Evolutionary conservation across 257 asterid species (phyloP).

Genomic region (Sherardia arvensis): DNA sequence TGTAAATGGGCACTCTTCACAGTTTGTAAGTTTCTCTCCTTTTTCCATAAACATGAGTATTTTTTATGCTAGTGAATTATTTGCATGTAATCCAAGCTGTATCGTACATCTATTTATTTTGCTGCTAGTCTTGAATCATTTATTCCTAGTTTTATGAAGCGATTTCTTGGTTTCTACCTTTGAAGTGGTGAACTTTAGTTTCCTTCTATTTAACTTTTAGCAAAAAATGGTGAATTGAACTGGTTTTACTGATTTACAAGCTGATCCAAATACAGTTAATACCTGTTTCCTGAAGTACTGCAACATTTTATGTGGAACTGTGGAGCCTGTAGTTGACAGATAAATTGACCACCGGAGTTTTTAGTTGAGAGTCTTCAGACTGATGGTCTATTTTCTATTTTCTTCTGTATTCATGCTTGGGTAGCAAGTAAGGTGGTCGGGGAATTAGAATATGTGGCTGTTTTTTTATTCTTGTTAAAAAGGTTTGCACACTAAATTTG

Average conservation of each 20-base stretch:
- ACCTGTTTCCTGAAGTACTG: neutral
- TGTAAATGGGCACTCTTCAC: neutral
- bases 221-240: neutral
- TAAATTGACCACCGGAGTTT: neutral
- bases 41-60: neutral
- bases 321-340: neutral
- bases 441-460: neutral
- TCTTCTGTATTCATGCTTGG: neutral
- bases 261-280: neutral
- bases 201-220: neutral
- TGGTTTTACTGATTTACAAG: neutral
- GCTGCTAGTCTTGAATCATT: neutral
- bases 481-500: neutral
- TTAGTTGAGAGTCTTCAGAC: neutral
- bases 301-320: neutral
- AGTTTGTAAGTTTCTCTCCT: conserved; percentile 7
- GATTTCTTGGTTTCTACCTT: too few relatives aligned
- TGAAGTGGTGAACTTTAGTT: too few relatives aligned
- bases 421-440: neutral
- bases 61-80: neutral
- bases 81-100: neutral
- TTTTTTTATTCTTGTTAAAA: neutral
- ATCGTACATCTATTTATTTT: neutral
- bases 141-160: neutral
- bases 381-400: neutral